Base-by-base conservation (phyloP, 2,329 filamentous ascomycete genomes). In the Pochonia chlamydosporia region DNA sequence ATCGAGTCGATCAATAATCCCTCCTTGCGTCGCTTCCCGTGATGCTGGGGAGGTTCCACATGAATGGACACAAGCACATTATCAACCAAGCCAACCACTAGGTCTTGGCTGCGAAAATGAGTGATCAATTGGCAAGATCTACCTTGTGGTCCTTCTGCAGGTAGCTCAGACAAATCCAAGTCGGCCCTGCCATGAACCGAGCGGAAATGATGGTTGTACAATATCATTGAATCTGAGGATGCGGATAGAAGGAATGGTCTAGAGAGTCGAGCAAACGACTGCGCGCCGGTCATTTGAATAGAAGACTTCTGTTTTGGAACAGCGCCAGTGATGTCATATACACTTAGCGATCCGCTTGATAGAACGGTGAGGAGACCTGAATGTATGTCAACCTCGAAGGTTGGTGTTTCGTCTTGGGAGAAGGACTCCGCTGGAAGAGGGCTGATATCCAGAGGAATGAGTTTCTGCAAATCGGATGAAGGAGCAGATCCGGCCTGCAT, bases 1-100 rank as follows among this genome's bases (percentile, higher is more conserved):
- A 91, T 79, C 0, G 86, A 85, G 59, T 91, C 85, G 28, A 87
- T 84, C 23, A 91, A 68, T 7, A 87, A 70, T 8, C 84, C 83
- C 44, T 80, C 75, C 33, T 76, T 76, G 31, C 76, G 71, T 63
- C 79, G 76, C 52, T 72, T 76, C 49, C 72, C 71, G n/a, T 77
- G 71, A 40, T 66, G 69, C 56, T 74, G 75, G 1, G 80, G 81
- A 2, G 77, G 75, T 57, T 85, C 80, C n/a, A 85, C 68, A 57
- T 89, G 85, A 44, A 90, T 73, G 1, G 81, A 85, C 14, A 89
- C 70, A 26, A 92, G 68, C 39, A 80, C 74, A 37, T 78, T 76
- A 26, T 79, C 79, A n/a, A 76, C 65, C 6, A 90, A 66, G 3
- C 79, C 85, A 18, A 89, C 75, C 4, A 79, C 81, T 30, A 86